phyloP scores from a whole-genome alignment of 169 alveolate species.

The Eimeria nieschulzi region DNA sequence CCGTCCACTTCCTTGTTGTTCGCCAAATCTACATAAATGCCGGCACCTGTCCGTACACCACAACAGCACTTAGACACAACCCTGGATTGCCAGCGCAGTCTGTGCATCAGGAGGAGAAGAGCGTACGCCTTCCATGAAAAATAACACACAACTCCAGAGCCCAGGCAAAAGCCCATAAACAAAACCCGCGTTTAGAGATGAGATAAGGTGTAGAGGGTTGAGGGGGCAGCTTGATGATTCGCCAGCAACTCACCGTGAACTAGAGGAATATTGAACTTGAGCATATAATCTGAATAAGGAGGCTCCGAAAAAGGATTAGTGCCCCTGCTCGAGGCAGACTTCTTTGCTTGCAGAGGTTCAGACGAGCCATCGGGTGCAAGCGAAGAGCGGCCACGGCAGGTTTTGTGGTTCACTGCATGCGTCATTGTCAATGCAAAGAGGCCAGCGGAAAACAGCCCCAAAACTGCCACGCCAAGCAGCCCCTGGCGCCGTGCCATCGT shows the following conservation, averaged over 20 bases:
- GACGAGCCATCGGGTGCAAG: neutral
- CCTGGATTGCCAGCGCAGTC: too few relatives aligned
- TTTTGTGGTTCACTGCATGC: neutral
- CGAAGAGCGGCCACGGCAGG: neutral
- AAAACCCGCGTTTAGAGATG: neutral
- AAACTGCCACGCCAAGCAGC: neutral
- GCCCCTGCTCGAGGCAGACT: neutral
- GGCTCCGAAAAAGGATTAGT: constrained; percentile 22
- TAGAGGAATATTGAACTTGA: constrained; percentile 49
- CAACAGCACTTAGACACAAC: too few relatives aligned
- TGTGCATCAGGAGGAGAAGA: too few relatives aligned
- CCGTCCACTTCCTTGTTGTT: constrained; percentile 57
- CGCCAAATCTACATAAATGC: constrained; percentile 43
- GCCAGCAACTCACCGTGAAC: constrained; percentile 46
- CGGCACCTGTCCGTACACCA: neutral
- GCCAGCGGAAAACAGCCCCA: neutral
- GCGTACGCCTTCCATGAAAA: neutral
- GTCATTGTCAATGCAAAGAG: neutral
- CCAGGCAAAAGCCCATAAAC: neutral
- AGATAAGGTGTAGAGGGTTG: neutral
- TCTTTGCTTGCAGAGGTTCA: too few relatives aligned
- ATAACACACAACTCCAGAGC: neutral
- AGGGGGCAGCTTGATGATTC: neutral
- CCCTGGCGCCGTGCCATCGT: neutral
- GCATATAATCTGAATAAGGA: constrained; percentile 14